Evolutionary conservation across 2,329 filamentous ascomycete genomes (phyloP).

Genomic region (Graphilbum fragrans): DNA sequence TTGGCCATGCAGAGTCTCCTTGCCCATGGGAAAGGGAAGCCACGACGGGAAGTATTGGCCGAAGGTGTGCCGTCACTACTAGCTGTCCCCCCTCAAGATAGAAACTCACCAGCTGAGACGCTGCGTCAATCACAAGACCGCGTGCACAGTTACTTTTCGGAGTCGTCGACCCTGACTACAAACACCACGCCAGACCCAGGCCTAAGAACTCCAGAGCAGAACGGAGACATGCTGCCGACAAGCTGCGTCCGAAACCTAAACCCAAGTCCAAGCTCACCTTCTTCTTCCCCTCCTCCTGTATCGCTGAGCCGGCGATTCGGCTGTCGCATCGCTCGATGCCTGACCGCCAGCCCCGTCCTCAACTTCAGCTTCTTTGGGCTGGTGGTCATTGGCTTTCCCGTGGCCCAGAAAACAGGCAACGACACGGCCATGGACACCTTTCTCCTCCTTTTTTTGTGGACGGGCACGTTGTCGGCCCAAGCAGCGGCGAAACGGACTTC

Average conservation of each 20-base stretch:
- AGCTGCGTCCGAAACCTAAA: too few relatives aligned
- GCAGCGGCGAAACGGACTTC: slow-evolving; percentile 17
- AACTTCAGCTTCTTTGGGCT: slow-evolving; percentile 18
- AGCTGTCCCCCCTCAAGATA: too few relatives aligned
- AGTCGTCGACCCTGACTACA: not conserved
- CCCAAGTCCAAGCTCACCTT: too few relatives aligned
- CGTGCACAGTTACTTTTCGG: not conserved
- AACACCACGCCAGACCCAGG: not conserved
- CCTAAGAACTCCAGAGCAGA: too few relatives aligned
- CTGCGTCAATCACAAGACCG: not conserved
- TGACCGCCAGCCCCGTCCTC: slow-evolving; percentile 16
- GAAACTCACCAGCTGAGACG: not conserved
- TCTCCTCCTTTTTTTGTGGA: slow-evolving; percentile 37
- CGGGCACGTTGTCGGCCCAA: slow-evolving; percentile 26
- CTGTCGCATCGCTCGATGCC: not conserved
- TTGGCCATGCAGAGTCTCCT: slow-evolving; percentile 15
- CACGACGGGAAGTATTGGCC: too few relatives aligned
- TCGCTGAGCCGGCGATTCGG: too few relatives aligned
- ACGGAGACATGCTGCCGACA: too few relatives aligned
- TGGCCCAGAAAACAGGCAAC: slow-evolving; percentile 20
- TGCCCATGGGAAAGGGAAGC: not conserved
- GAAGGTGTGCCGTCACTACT: too few relatives aligned
- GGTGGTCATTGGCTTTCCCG: slow-evolving; percentile 26
- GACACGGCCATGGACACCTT: slow-evolving; percentile 30
- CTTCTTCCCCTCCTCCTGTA: too few relatives aligned